These are phyloP conservation scores for Rhododendron vialii DNA, from an alignment of 148 eudicot genomes.

Conservation along the genomic window DNA sequence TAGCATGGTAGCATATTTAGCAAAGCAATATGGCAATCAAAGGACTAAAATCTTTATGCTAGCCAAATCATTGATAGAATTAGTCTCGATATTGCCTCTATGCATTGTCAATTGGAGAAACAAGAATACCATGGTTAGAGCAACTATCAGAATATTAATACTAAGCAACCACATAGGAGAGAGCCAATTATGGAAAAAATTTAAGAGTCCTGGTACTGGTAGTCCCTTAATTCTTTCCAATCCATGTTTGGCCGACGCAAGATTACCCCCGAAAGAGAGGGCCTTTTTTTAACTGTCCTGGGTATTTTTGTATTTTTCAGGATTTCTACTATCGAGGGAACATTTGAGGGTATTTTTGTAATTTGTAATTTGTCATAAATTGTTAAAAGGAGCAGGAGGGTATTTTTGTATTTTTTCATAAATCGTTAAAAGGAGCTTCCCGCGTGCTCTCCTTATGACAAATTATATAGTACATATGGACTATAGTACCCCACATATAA, in stretches of 20 bases:
- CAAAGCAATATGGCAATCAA: background rate
- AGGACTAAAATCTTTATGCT: background rate
- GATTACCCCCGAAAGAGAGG: background rate
- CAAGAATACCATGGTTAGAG: background rate
- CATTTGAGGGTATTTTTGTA: too few species aligned
- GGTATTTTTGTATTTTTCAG: too few species aligned
- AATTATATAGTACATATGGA: too few species aligned
- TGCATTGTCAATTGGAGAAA: background rate
- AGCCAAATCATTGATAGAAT: background rate
- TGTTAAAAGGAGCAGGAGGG: too few species aligned
- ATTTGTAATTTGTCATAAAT: too few species aligned
- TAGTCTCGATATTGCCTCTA: background rate
- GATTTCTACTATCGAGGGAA: too few species aligned
- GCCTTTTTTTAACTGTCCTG: background rate
- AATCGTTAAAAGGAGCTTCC: too few species aligned
- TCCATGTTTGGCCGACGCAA: background rate
- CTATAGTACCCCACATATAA: background rate
- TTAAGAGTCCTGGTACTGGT: background rate
- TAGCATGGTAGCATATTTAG: background rate
- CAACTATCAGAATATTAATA: background rate
- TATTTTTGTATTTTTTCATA: too few species aligned
- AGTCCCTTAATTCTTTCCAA: background rate
- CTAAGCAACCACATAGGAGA: background rate
- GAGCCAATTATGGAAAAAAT: background rate
- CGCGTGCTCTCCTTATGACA: too few species aligned